Evolutionary conservation across 768 basidiomycete species (phyloP).

Genomic region (Termitomyces sp.): DNA sequence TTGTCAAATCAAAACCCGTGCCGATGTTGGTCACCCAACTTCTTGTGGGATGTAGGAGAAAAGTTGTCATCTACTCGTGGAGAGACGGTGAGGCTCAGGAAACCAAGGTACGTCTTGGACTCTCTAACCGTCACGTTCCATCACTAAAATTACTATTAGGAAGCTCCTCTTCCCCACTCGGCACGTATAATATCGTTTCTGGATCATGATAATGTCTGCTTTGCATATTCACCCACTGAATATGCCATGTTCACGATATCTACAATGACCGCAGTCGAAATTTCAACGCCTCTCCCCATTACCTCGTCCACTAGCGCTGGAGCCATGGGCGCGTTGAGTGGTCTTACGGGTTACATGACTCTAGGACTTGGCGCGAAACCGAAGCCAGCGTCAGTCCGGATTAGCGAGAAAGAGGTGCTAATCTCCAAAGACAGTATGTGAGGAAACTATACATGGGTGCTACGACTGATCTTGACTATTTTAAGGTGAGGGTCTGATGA

Average conservation of each 20-base stretch:
- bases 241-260: slow-evolving; percentile 71
- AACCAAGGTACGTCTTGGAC: slow-evolving; percentile 48
- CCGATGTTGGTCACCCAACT: slow-evolving; percentile 74
- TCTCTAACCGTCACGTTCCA: background rate
- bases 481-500: slow-evolving; percentile 66
- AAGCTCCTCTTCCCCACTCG: slow-evolving; percentile 82
- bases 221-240: slow-evolving; percentile 80
- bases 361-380: slow-evolving; percentile 74
- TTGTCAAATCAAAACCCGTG: slow-evolving; percentile 42
- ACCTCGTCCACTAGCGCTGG: slow-evolving; percentile 41
- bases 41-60: slow-evolving; percentile 82
- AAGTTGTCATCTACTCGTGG: slow-evolving; percentile 84
- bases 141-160: slow-evolving; percentile 44
- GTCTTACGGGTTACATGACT: slow-evolving; percentile 84
- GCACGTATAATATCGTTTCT: slow-evolving; percentile 83
- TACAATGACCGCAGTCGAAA: slow-evolving; percentile 54
- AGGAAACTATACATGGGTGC: background rate
- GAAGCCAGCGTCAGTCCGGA: slow-evolving; percentile 58
- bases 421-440: slow-evolving; percentile 78
- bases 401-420: slow-evolving; percentile 62
- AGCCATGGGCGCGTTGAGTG: slow-evolving; percentile 76
- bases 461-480: slow-evolving; percentile 2
- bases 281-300: slow-evolving; percentile 48
- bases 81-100: slow-evolving; percentile 80
- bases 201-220: slow-evolving; percentile 55